phyloP scores from a whole-genome alignment of 139 green algal genomes.

The Chlorella sp. region DNA sequence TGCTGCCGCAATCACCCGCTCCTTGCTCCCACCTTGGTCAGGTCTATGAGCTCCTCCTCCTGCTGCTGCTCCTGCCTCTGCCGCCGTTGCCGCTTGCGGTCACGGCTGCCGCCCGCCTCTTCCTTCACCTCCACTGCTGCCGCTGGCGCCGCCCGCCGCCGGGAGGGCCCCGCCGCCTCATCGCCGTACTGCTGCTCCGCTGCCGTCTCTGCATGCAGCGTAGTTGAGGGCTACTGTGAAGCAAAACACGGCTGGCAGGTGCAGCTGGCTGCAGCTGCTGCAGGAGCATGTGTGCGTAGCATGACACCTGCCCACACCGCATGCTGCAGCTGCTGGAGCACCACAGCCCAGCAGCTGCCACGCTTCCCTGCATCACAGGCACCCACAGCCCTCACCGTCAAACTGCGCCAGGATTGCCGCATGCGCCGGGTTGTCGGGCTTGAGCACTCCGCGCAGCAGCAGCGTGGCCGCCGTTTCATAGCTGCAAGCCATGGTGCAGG shows the following conservation, averaged over 20 bases:
- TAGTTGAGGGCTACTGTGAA: no score
- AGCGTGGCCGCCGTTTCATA: slow-evolving; percentile 16
- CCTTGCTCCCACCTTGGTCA: background rate
- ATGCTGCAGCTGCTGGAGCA: no score
- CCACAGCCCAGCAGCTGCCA: no score
- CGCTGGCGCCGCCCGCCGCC: background rate
- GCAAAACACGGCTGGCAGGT: no score
- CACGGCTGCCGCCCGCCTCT: background rate
- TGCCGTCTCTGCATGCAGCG: background rate
- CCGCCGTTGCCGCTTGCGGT: background rate
- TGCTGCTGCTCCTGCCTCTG: background rate
- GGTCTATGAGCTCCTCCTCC: background rate
- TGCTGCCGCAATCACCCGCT: no score
- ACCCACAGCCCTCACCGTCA: background rate
- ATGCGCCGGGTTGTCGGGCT: background rate
- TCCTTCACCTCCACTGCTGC: background rate
- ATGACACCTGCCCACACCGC: no score
- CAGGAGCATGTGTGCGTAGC: no score
- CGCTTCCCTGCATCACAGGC: background rate
- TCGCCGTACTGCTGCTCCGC: background rate
- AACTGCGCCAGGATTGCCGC: slow-evolving; percentile 15
- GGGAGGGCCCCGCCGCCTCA: background rate
- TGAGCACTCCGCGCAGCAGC: slow-evolving; percentile 12
- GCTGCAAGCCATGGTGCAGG: no score
- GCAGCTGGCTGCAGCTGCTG: no score